Evolutionary conservation across 1,284 basidiomycete genomes (phyloP).

Genomic region (Chalciporus sp.): DNA sequence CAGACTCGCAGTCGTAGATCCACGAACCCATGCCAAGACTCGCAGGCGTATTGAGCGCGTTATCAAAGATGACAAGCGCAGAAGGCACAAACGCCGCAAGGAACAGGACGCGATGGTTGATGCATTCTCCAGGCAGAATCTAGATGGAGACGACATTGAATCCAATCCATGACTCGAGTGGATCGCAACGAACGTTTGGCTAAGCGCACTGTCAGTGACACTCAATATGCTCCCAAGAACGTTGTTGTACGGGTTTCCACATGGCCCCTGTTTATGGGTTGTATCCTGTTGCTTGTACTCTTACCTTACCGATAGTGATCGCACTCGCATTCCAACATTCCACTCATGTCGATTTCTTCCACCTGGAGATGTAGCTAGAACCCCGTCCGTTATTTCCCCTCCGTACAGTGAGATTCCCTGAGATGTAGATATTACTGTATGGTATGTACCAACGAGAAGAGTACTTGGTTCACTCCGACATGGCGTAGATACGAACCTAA

Average conservation of each 20-base stretch:
- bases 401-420: neutral
- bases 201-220: neutral
- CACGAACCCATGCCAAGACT: slow-evolving; percentile 59
- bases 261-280: slow-evolving; percentile 4
- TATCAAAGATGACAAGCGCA: slow-evolving; percentile 79
- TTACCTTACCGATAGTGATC: slow-evolving; percentile 22
- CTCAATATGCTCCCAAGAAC: slow-evolving; percentile 3
- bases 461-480: neutral
- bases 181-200: slow-evolving; percentile 4
- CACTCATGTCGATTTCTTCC: slow-evolving; percentile 4
- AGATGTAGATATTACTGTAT: neutral
- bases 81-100: slow-evolving; percentile 74
- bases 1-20: slow-evolving; percentile 65
- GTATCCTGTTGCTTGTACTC: slow-evolving; percentile 13
- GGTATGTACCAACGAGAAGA: neutral
- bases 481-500: neutral
- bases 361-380: slow-evolving; percentile 11
- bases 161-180: slow-evolving; percentile 24
- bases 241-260: slow-evolving; percentile 9
- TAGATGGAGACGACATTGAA: slow-evolving; percentile 40
- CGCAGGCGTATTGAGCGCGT: slow-evolving; percentile 71
- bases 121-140: slow-evolving; percentile 66
- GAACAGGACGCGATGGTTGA: slow-evolving; percentile 79
- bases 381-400: neutral
- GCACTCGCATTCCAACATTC: slow-evolving; percentile 11